Evolutionary conservation across 257 asterid genomes (phyloP).

Genomic region (Eucommia ulmoides): DNA sequence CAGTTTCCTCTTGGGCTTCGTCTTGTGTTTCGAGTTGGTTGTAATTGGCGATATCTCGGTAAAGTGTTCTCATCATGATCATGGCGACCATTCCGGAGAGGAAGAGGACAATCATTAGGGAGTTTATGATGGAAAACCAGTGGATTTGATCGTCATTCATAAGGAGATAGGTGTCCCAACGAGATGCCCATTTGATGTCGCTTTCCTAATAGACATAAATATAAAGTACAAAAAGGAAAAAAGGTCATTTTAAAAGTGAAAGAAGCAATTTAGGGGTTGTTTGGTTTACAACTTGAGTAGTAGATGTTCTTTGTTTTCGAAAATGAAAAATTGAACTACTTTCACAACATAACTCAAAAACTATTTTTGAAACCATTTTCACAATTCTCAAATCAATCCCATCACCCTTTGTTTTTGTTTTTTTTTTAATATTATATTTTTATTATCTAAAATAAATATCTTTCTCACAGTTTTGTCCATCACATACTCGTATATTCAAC

Average conservation of each 20-base stretch:
- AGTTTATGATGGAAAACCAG: conserved; percentile 41
- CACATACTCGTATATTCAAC: no score
- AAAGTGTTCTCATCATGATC: conserved; percentile 42
- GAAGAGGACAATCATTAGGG: conserved; percentile 43
- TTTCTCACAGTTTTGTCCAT: no score
- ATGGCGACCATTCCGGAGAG: conserved; percentile 48
- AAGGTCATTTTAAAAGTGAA: background rate
- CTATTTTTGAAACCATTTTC: no score
- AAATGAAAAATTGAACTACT: no score
- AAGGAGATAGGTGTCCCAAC: conserved; percentile 45
- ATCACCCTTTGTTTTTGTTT: no score
- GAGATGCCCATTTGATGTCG: conserved; percentile 46
- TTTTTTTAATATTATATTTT: no score
- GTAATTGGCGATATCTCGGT: conserved; percentile 33
- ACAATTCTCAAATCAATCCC: no score
- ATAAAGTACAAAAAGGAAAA: background rate
- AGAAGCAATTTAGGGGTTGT: no score
- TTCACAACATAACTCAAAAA: no score
- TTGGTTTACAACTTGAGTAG: no score
- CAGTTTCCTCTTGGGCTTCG: conserved; percentile 35
- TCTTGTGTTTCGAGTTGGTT: conserved; percentile 35
- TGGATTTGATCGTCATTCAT: conserved; percentile 37
- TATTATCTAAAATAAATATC: no score
- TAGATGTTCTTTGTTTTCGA: no score
- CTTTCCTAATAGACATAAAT: conserved; percentile 11